Percentiles rank a stretch among this genome's conserved stretches.
These are phyloP conservation scores for Sclerotinia subarctica DNA, from an alignment of 2,329 filamentous ascomycete genomes.

Conservation along the genomic window DNA sequence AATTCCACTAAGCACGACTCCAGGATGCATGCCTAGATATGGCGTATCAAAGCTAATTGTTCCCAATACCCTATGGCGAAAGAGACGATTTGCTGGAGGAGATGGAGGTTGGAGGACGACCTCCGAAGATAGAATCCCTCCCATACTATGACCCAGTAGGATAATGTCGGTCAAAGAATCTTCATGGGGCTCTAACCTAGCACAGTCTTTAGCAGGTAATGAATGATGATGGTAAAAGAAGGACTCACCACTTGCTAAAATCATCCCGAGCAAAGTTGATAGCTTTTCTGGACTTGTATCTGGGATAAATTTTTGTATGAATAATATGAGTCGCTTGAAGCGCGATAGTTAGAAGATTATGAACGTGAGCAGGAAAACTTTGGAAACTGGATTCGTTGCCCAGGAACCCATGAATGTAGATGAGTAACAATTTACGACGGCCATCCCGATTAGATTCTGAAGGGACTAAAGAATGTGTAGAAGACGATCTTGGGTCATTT, in stretches of 20 bases:
- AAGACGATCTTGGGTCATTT: conserved; percentile 38
- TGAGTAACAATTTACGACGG: conserved; percentile 61
- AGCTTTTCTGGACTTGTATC: conserved; percentile 71
- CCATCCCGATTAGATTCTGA: conserved; percentile 35
- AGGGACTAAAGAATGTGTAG: conserved; percentile 38
- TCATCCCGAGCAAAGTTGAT: conserved; percentile 74
- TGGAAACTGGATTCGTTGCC: conserved; percentile 84
- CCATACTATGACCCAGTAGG: conserved; percentile 86
- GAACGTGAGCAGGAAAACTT: conserved; percentile 84
- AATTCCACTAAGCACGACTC: conserved; percentile 78
- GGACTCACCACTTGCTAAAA: conserved; percentile 69
- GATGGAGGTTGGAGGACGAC: conserved; percentile 57
- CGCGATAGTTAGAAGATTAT: conserved; percentile 65
- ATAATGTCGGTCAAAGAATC: conserved; percentile 72
- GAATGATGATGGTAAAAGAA: conserved; percentile 9
- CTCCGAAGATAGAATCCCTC: conserved; percentile 78
- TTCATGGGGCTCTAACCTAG: conserved; percentile 72
- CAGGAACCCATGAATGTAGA: conserved; percentile 91
- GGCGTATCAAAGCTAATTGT: conserved; percentile 82
- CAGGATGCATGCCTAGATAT: conserved; percentile 83
- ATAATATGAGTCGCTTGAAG: conserved; percentile 72
- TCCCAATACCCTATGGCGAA: conserved; percentile 75
- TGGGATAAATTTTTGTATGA: conserved; percentile 81
- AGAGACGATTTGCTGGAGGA: conserved; percentile 39
- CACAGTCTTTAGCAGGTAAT: conserved; percentile 22